These are phyloP conservation scores for Diaporthe amygdali DNA, from an alignment of 2,329 filamentous ascomycete species.

Conservation along the genomic window DNA sequence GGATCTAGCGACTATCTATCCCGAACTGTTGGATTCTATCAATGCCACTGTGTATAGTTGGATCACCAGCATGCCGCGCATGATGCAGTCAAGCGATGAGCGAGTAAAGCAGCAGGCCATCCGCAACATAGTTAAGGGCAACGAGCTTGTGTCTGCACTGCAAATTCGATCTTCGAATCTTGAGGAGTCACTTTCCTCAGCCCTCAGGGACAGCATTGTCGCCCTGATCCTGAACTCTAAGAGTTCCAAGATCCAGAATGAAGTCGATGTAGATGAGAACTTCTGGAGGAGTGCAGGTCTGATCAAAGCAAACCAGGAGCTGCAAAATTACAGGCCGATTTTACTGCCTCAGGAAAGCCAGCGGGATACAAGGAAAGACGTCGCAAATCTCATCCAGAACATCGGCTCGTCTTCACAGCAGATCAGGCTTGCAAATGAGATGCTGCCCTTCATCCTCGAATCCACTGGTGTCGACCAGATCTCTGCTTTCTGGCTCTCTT, in stretches of 20 bases:
- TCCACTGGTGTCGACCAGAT: slow-evolving; percentile 64
- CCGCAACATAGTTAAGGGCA: slow-evolving; percentile 76
- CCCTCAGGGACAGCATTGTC: slow-evolving; percentile 76
- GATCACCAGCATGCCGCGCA: slow-evolving; percentile 78
- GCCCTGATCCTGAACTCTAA: slow-evolving; percentile 43
- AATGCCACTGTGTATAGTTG: slow-evolving; percentile 78
- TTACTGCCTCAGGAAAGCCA: slow-evolving; percentile 71
- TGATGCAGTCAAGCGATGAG: slow-evolving; percentile 87
- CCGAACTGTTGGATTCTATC: slow-evolving; percentile 58
- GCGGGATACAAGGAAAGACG: slow-evolving; percentile 60
- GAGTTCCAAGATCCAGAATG: slow-evolving; percentile 36
- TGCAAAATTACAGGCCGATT: slow-evolving; percentile 60
- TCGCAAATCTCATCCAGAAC: slow-evolving; percentile 62
- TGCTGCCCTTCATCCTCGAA: slow-evolving; percentile 68
- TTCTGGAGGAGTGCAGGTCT: slow-evolving; percentile 37
- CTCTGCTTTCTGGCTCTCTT: slow-evolving; percentile 80
- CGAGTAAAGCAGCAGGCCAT: slow-evolving; percentile 75
- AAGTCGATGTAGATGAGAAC: slow-evolving; percentile 36
- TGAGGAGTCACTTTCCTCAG: slow-evolving; percentile 68
- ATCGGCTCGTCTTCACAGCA: slow-evolving; percentile 64
- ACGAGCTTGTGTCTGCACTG: slow-evolving; percentile 67
- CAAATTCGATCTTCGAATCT: slow-evolving; percentile 70
- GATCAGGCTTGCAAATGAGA: slow-evolving; percentile 64
- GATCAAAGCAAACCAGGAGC: slow-evolving; percentile 27
- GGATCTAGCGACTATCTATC: slow-evolving; percentile 59